A percentile compares a stretch with the other conserved stretches of the same genome.
Conservation (phyloP, 2,329 filamentous ascomycete genomes). For the Colletotrichum godetiae region DNA sequence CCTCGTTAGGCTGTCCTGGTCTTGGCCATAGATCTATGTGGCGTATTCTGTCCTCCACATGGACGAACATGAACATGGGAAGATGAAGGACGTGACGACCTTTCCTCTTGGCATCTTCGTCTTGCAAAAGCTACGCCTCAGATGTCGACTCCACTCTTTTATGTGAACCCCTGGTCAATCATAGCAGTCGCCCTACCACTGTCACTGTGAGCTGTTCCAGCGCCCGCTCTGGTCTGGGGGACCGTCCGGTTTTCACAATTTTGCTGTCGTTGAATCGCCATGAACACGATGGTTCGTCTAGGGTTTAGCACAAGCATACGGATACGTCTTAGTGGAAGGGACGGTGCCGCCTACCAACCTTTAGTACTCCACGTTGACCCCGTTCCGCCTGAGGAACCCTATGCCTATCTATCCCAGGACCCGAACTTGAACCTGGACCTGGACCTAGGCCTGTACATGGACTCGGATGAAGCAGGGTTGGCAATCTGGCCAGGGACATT, state of each 20-base stretch:
- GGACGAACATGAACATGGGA: background rate
- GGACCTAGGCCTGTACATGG: conserved; percentile 1
- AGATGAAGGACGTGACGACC: conserved; percentile 8
- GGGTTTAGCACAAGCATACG: background rate
- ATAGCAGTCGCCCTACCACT: conserved; percentile 20
- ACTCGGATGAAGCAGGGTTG: conserved; percentile 22
- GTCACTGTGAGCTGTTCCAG: background rate
- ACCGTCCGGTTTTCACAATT: background rate
- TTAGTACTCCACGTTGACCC: background rate
- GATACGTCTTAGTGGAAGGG: background rate
- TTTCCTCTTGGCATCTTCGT: conserved; percentile 6
- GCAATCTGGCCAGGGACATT: conserved; percentile 18
- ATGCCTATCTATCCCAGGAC: background rate
- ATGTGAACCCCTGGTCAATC: conserved; percentile 28
- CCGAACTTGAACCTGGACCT: background rate
- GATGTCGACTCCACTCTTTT: conserved; percentile 27
- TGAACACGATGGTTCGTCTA: background rate
- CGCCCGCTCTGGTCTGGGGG: conserved; percentile 3
- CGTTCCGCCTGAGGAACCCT: background rate
- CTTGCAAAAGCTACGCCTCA: conserved; percentile 16
- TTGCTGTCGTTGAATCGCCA: background rate
- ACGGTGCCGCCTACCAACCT: background rate
- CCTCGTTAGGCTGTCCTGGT: conserved; percentile 22
- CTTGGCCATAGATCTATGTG: conserved; percentile 21
- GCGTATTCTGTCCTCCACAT: background rate